Evolutionary conservation across 148 eudicot species (phyloP).

Genomic region (Rhododendron vialii): DNA sequence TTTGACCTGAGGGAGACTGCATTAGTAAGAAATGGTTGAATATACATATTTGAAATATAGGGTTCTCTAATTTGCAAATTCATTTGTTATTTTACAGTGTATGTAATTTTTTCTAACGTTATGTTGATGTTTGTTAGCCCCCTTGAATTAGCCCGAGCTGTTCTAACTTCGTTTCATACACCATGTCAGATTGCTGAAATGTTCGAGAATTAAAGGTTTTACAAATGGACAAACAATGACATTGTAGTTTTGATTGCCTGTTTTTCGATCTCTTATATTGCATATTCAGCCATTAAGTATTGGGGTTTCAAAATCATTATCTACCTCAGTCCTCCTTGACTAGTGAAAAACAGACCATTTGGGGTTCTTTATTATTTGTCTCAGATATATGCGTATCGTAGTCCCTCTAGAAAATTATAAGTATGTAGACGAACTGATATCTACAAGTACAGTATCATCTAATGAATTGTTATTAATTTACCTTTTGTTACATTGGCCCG

Average conservation of each 20-base stretch:
- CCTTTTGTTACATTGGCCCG: background rate
- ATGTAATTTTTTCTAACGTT: too few species aligned
- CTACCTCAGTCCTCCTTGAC: background rate
- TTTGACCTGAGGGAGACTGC: too few species aligned
- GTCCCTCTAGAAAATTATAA: background rate
- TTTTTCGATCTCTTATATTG: background rate
- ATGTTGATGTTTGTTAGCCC: too few species aligned
- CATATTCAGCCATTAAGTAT: background rate
- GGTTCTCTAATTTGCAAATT: too few species aligned
- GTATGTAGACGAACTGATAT: background rate
- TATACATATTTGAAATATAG: too few species aligned
- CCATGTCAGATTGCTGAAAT: background rate
- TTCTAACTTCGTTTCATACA: background rate
- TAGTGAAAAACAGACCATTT: background rate
- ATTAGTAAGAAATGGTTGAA: too few species aligned
- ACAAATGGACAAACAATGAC: background rate
- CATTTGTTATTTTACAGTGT: too few species aligned
- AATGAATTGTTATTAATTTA: background rate
- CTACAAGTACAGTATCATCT: background rate
- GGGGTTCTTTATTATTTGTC: conserved; percentile 11
- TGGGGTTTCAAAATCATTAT: background rate
- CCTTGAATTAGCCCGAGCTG: background rate
- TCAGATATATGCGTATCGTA: background rate
- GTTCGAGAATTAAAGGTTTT: background rate
- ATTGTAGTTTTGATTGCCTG: background rate